These are phyloP conservation scores for Excoecaria cochinchinensis DNA, from an alignment of 345 rosid genomes.

Conservation along the genomic window DNA sequence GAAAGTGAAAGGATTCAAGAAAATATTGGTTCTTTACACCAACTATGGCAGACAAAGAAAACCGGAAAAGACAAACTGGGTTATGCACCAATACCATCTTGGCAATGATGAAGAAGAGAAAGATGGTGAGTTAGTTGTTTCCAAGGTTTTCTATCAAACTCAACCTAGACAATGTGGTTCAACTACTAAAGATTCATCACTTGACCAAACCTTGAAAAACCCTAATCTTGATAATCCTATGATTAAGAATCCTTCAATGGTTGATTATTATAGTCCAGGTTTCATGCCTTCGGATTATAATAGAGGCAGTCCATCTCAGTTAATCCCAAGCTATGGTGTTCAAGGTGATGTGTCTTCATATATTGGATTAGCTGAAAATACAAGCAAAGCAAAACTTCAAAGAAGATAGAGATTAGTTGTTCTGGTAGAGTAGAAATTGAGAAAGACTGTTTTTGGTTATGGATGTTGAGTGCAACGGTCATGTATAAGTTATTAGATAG, in stretches of 20 bases:
- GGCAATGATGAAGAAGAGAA: conserved; percentile 80
- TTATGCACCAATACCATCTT: conserved; percentile 94
- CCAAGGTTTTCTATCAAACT: conserved; percentile 94
- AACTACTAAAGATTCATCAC: conserved; percentile 21
- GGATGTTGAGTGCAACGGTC: conserved; percentile 28
- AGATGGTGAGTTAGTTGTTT: conserved; percentile 77
- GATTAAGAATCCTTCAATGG: conserved; percentile 16
- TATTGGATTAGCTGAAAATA: conserved; percentile 49
- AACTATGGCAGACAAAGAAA: conserved; percentile 82
- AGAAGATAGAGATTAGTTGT: conserved; percentile 21
- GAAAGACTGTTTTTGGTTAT: conserved; percentile 18
- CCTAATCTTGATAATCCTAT: conserved; percentile 11
- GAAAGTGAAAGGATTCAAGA: conserved; percentile 67
- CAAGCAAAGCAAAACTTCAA: conserved; percentile 66
- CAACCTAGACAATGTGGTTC: conserved; percentile 76
- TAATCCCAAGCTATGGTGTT: conserved; percentile 60
- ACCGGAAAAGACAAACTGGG: conserved; percentile 94
- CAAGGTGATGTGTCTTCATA: conserved; percentile 67
- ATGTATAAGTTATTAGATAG: conserved; percentile 15
- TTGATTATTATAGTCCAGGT: conserved; percentile 32
- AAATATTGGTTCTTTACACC: conserved; percentile 83
- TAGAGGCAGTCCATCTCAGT: conserved; percentile 47
- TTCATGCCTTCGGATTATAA: conserved; percentile 30
- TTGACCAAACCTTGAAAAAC: conserved; percentile 17
- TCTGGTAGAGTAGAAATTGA: conserved; percentile 28